Conservation (phyloP, 1,284 basidiomycete species). For the Inonotus hispidus region DNA sequence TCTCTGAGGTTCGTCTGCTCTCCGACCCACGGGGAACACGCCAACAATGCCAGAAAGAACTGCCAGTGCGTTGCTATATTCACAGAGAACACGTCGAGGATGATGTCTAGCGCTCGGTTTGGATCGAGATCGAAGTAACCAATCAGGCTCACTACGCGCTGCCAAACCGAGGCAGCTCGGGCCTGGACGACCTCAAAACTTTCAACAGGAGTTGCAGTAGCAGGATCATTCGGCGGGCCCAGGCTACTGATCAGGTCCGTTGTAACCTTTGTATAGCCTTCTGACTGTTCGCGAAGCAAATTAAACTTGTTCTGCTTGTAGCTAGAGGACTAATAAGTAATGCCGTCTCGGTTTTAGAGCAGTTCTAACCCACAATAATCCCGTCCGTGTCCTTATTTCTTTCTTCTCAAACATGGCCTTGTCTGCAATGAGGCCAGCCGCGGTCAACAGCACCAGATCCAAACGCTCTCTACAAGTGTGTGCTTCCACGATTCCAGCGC, state of each 20-base stretch:
- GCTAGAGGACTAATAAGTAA: conserved; percentile 35
- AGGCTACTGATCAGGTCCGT: conserved; percentile 79
- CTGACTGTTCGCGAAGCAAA: conserved; percentile 92
- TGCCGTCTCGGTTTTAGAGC: conserved; percentile 8
- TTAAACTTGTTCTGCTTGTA: conserved; percentile 99
- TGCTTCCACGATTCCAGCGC: conserved; percentile 47
- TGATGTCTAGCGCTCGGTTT: conserved; percentile 88
- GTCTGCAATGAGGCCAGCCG: conserved; percentile 60
- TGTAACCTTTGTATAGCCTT: conserved; percentile 92
- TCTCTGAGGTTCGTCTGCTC: conserved; percentile 32
- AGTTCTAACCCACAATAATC: conserved; percentile 61
- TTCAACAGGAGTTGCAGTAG: conserved; percentile 58
- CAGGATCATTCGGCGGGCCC: conserved; percentile 62
- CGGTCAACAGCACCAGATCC: conserved; percentile 56
- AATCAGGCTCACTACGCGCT: conserved; percentile 81
- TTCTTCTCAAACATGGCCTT: conserved; percentile 60
- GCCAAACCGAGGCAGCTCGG: conserved; percentile 76
- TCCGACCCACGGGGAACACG: conserved; percentile 76
- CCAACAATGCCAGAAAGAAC: conserved; percentile 89
- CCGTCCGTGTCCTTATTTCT: conserved; percentile 72
- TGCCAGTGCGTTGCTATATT: conserved; percentile 80
- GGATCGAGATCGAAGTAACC: conserved; percentile 97
- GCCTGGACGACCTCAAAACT: conserved; percentile 48
- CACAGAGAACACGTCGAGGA: conserved; percentile 85
- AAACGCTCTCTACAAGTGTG: conserved; percentile 66